phyloP scores from a whole-genome alignment of 2,329 filamentous ascomycete genomes.

The Diplodia seriata region DNA sequence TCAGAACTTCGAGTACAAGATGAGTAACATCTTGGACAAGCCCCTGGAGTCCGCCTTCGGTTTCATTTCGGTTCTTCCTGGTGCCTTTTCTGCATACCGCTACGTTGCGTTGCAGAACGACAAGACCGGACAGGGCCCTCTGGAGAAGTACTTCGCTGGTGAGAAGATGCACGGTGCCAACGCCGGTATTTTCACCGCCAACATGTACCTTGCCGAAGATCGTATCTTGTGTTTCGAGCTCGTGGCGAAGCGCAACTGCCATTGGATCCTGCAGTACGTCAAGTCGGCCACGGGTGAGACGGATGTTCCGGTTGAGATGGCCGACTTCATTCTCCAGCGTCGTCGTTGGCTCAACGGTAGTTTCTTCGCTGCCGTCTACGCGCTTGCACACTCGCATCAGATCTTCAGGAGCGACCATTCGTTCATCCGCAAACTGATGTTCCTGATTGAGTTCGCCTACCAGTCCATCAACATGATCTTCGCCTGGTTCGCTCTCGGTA shows the following conservation, averaged over 20 bases:
- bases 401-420: conserved; percentile 94
- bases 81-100: conserved; percentile 97
- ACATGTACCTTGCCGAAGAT: conserved; percentile 99
- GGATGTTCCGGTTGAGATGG: conserved; percentile 92
- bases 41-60: conserved; percentile 96
- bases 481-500: conserved; percentile 96
- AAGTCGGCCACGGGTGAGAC: conserved; percentile 97
- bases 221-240: conserved; percentile 99
- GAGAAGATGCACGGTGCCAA: conserved; percentile 94
- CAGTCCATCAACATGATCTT: conserved; percentile 97
- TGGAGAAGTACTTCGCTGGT: conserved; percentile 96
- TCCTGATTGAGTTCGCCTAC: conserved; percentile 92
- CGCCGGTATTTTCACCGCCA: conserved; percentile 95
- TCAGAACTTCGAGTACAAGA: conserved; percentile 99
- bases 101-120: conserved; percentile 96
- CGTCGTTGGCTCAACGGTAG: conserved; percentile 97
- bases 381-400: conserved; percentile 92
- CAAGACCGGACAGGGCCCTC: conserved; percentile 87
- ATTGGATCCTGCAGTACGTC: conserved; percentile 98
- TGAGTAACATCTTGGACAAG: conserved; percentile 99
- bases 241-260: conserved; percentile 94
- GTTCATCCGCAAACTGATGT: conserved; percentile 82
- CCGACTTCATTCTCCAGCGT: conserved; percentile 93
- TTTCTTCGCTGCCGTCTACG: conserved; percentile 97
- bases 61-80: conserved; percentile 95